These are phyloP conservation scores for Colletotrichum phormii DNA, from an alignment of 2,329 filamentous ascomycete genomes.

Conservation along the genomic window DNA sequence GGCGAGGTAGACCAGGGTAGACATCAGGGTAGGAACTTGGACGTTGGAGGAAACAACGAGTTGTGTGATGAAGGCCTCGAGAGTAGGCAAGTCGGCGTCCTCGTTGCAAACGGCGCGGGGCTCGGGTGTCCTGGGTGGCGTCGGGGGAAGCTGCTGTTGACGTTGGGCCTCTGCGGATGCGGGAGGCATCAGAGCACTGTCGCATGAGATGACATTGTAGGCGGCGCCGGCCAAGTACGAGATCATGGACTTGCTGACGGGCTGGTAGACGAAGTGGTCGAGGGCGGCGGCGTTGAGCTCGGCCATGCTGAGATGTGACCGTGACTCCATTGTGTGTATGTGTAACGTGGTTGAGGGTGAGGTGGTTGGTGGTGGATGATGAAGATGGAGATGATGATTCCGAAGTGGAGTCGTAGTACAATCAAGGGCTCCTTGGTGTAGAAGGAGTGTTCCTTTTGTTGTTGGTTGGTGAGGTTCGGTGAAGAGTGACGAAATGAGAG, in stretches of 20 bases:
- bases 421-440: conserved; percentile 45
- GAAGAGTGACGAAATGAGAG: conserved; percentile 26
- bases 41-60: conserved; percentile 94
- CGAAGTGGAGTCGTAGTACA: conserved; percentile 2
- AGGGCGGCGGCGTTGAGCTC: conserved; percentile 80
- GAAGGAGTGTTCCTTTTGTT: conserved; percentile 40
- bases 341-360: conserved; percentile 40
- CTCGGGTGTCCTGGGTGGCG: conserved; percentile 63
- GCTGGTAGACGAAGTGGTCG: conserved; percentile 83
- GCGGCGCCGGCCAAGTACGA: conserved; percentile 80
- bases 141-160: conserved; percentile 53
- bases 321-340: conserved; percentile 58
- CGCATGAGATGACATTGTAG: conserved; percentile 83
- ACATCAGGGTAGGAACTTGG: conserved; percentile 97
- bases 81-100: conserved; percentile 74
- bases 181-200: conserved; percentile 67
- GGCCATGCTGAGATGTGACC: conserved; percentile 57
- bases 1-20: conserved; percentile 91
- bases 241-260: conserved; percentile 82
- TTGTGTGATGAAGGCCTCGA: conserved; percentile 92
- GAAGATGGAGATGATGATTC: conserved; percentile 39
- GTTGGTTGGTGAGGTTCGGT: conserved; percentile 31
- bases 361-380: conserved; percentile 14
- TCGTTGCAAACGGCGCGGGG: conserved; percentile 57
- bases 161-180: conserved; percentile 51